Base-by-base conservation (phyloP, 495 filamentous ascomycete genomes). In the Darksidea phi region DNA sequence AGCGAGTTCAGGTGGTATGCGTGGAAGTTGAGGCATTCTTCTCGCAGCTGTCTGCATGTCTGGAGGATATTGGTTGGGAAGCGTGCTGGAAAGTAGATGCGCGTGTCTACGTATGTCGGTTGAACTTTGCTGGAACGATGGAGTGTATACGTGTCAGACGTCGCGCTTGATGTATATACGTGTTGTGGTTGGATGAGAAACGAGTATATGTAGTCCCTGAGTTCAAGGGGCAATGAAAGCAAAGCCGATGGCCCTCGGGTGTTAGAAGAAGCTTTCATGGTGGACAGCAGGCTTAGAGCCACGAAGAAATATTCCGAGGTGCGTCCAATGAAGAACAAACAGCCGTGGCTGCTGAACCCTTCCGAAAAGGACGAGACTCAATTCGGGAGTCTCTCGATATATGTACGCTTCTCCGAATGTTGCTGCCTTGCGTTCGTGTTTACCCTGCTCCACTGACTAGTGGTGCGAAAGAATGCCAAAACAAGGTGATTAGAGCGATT, bases 151-250 rank as follows among this genome's bases (percentile, higher is more conserved):
- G 21, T 24, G 12, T 26, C 34, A 20, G 24, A 2, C 11, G 13
- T 41, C 4, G 50, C 28, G 36, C 23, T 45, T 8, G 63, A 56
- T 21, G 63, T 56, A 28, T 50, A 57, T 6, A 57, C 53, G 32
- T 57, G 48, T 21, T 48, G n/a, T 18, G 56, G 56, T 20, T 56
- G 57, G 50, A 51, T 12, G 3, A 65, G 45, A 21, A 26, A 26
- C 8, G 13, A 18, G 49, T 59, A 65, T 36, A 66, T 62, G 20
- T 66, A 42, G 53, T 66, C 58, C 18, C 63, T 51, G n/a, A 66
- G 58, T 42, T 66, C 63, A 6, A 57, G 57, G 21, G 63, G 63
- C 7, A 66, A 23, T 2, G 52, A 28, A 8, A 66, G 48, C 2
- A 66, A 38, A 2, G 43, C 21, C 6, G 54, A 57, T 32, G 3